Evolutionary conservation across 2,329 filamentous ascomycete species (phyloP).

Genomic region (Aspergillus tubingensis): DNA sequence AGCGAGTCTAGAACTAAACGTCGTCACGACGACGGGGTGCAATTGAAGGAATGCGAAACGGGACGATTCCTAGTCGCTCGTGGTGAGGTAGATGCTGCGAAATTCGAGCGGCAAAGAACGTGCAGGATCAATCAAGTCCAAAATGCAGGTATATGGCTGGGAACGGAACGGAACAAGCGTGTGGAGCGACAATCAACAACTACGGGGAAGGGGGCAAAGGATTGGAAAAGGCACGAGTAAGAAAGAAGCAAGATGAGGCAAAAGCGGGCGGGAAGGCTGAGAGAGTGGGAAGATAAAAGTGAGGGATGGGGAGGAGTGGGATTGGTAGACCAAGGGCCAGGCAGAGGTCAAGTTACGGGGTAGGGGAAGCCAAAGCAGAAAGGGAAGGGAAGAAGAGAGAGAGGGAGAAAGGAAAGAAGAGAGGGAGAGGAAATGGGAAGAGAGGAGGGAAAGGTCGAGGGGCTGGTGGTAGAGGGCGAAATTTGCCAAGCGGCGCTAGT

Average conservation of each 20-base stretch:
- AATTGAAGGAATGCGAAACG: neutral
- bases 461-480: slow-evolving; percentile 35
- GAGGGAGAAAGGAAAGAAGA: slow-evolving; percentile 15
- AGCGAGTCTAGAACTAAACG: neutral
- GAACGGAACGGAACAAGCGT: slow-evolving; percentile 8
- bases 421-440: slow-evolving; percentile 18
- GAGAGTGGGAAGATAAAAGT: slow-evolving; percentile 12
- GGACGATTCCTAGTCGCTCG: neutral
- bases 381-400: slow-evolving; percentile 2
- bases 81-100: neutral
- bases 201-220: slow-evolving; percentile 15
- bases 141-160: neutral
- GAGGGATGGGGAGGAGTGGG: slow-evolving; percentile 7
- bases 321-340: slow-evolving; percentile 10
- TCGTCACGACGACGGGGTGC: neutral
- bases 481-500: slow-evolving; percentile 38
- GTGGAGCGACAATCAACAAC: slow-evolving; percentile 6
- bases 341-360: slow-evolving; percentile 5
- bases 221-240: slow-evolving; percentile 11
- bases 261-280: slow-evolving; percentile 14
- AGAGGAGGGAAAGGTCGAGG: slow-evolving; percentile 30
- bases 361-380: slow-evolving; percentile 10
- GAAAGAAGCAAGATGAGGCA: slow-evolving; percentile 14
- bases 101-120: slow-evolving; percentile 3
- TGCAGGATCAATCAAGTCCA: slow-evolving; percentile 1